These are phyloP conservation scores for Xylaria flabelliformis DNA, from an alignment of 495 filamentous ascomycete genomes.

Conservation along the genomic window DNA sequence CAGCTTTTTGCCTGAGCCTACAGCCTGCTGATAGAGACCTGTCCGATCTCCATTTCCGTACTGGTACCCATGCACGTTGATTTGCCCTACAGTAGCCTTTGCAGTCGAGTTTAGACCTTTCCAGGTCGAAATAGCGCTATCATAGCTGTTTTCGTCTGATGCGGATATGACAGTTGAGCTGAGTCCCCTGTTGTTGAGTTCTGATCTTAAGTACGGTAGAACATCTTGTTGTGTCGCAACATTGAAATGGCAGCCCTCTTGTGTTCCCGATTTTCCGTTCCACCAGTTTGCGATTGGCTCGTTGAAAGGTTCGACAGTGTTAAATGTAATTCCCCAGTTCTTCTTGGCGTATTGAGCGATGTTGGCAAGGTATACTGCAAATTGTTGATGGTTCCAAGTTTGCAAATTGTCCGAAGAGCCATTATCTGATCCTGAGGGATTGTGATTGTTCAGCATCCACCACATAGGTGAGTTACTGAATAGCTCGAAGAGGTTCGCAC, in stretches of 20 bases:
- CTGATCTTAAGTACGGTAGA: slow-evolving; percentile 34
- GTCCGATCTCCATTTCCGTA: slow-evolving; percentile 39
- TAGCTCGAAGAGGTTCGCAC: slow-evolving; percentile 46
- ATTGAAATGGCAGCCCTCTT: slow-evolving; percentile 47
- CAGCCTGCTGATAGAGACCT: slow-evolving; percentile 33
- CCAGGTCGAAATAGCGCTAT: slow-evolving; percentile 41
- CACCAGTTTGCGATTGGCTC: slow-evolving; percentile 47
- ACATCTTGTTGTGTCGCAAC: slow-evolving; percentile 34
- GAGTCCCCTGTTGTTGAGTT: slow-evolving; percentile 41
- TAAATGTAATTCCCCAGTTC: slow-evolving; percentile 44
- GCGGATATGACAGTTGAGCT: slow-evolving; percentile 37
- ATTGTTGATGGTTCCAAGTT: slow-evolving; percentile 45
- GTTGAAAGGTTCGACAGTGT: slow-evolving; percentile 48
- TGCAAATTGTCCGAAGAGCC: slow-evolving; percentile 45
- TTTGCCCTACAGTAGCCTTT: slow-evolving; percentile 33
- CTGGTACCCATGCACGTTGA: slow-evolving; percentile 52
- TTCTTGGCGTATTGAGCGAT: slow-evolving; percentile 46
- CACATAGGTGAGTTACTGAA: slow-evolving; percentile 52
- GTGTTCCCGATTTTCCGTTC: slow-evolving; percentile 44
- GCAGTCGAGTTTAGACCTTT: slow-evolving; percentile 36
- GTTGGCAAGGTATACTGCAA: slow-evolving; percentile 48
- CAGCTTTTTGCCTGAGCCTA: slow-evolving; percentile 37
- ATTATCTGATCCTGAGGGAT: slow-evolving; percentile 43
- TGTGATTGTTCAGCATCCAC: slow-evolving; percentile 51
- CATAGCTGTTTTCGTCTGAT: slow-evolving; percentile 43